Evolutionary conservation across 306 rosid species (phyloP).

Genomic region (Psophocarpus tetragonolobus): DNA sequence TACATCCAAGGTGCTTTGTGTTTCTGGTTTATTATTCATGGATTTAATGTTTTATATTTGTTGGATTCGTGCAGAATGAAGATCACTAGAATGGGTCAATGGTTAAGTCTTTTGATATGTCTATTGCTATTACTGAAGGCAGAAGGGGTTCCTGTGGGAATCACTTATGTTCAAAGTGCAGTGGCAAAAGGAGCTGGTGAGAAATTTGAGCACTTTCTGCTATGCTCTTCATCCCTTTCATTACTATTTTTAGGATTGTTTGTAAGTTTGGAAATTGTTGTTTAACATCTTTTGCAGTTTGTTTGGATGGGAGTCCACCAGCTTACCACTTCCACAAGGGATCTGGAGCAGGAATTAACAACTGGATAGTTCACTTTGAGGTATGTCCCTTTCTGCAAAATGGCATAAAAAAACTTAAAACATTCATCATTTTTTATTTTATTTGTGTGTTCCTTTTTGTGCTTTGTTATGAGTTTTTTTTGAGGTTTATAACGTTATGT

Average conservation of each 20-base stretch:
- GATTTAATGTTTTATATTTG: background rate
- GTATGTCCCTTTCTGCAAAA: conserved; percentile 48
- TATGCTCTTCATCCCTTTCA: background rate
- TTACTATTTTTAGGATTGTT: background rate
- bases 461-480: background rate
- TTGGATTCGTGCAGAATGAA: conserved; percentile 55
- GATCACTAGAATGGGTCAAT: conserved; percentile 36
- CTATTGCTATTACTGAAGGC: conserved; percentile 47
- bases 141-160: conserved; percentile 62
- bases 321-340: conserved; percentile 87
- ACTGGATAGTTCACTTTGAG: conserved; percentile 88
- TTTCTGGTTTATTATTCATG: background rate
- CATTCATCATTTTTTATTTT: background rate
- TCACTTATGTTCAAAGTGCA: conserved; percentile 71
- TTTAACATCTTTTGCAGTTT: conserved; percentile 54
- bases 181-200: conserved; percentile 92
- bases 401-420: too few relatives aligned
- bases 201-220: conserved; percentile 30
- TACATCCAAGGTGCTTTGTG: background rate
- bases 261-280: conserved; percentile 20
- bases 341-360: conserved; percentile 73
- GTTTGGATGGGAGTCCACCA: conserved; percentile 96
- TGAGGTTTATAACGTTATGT: background rate
- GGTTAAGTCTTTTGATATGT: conserved; percentile 50
- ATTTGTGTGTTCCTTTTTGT: background rate